These are phyloP conservation scores for Kazachstania kunashirensis DNA, from an alignment of 805 yeast species.

Conservation along the genomic window DNA sequence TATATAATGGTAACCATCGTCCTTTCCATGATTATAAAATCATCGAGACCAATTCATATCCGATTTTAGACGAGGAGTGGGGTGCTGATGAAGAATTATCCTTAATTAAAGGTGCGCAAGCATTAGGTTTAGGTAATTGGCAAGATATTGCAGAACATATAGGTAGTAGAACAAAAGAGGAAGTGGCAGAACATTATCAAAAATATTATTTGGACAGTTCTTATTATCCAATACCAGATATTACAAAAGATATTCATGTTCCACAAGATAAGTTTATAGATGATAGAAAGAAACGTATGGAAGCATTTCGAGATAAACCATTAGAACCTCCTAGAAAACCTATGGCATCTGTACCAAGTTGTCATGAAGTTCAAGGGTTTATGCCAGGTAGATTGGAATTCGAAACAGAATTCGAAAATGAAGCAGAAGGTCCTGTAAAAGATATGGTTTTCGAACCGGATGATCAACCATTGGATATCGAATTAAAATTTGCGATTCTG, in stretches of 20 bases:
- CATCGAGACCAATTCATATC: conserved; percentile 90
- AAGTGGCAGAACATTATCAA: conserved; percentile 76
- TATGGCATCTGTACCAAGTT: conserved; percentile 85
- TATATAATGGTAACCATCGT: conserved; percentile 71
- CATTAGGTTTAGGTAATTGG: conserved; percentile 92
- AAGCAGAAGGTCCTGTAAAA: conserved; percentile 87
- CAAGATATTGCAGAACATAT: conserved; percentile 95
- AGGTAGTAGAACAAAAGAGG: conserved; percentile 86
- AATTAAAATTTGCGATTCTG: conserved; percentile 74
- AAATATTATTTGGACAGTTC: conserved; percentile 57
- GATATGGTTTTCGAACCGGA: conserved; percentile 95
- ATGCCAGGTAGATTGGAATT: conserved; percentile 99
- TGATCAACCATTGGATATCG: conserved; percentile 80
- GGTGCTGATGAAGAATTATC: conserved; percentile 96
- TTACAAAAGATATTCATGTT: conserved; percentile 60
- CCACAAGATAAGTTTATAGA: conserved; percentile 61
- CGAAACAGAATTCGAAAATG: conserved; percentile 93
- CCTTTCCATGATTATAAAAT: conserved; percentile 91
- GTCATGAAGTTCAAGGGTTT: conserved; percentile 94
- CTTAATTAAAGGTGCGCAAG: conserved; percentile 84
- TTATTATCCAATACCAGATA: conserved; percentile 82
- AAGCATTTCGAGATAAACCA: conserved; percentile 59
- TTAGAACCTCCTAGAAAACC: conserved; percentile 83
- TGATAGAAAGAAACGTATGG: conserved; percentile 60
- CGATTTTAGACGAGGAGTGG: conserved; percentile 85